Conservation (phyloP, 2,329 filamentous ascomycete species). For the Chaetomiaceae sp. region DNA sequence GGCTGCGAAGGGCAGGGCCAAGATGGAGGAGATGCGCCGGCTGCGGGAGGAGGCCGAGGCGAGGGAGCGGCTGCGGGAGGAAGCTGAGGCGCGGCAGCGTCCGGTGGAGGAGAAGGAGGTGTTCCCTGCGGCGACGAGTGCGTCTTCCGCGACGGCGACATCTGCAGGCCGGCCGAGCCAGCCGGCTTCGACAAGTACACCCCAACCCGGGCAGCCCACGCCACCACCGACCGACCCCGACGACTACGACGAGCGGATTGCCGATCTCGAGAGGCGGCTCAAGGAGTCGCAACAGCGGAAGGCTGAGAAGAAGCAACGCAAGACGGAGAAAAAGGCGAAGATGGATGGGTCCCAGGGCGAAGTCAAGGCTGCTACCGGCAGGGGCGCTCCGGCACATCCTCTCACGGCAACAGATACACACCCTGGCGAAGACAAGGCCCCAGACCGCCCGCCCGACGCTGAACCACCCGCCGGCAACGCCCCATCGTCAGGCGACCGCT, state of each 20-base stretch:
- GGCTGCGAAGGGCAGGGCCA: constrained; percentile 29
- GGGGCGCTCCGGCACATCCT: constrained; percentile 7
- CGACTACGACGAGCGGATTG: constrained; percentile 34
- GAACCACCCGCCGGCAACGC: neutral
- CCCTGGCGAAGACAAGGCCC: constrained; percentile 32
- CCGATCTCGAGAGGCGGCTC: constrained; percentile 39
- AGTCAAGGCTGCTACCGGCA: constrained; percentile 5
- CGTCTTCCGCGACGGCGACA: neutral
- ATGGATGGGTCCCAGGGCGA: constrained; percentile 27
- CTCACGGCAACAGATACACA: constrained; percentile 24
- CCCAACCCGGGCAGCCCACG: neutral
- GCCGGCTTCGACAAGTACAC: neutral
- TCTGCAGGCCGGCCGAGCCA: neutral
- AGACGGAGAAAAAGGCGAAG: constrained; percentile 28
- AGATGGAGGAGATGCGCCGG: constrained; percentile 37
- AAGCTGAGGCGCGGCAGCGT: constrained; percentile 31
- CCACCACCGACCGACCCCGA: neutral
- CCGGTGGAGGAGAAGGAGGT: constrained; percentile 26
- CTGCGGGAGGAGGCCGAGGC: constrained; percentile 37
- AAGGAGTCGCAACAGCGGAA: constrained; percentile 33
- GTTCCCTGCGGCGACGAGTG: neutral
- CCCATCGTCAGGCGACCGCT: constrained; percentile 10
- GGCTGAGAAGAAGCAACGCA: constrained; percentile 33
- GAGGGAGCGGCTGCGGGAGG: constrained; percentile 32
- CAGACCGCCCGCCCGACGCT: neutral